Evolutionary conservation across 805 yeast species (phyloP), one percentile per base, ranked within the genome.

Genomic region (Hanseniaspora meyeri): DNA sequence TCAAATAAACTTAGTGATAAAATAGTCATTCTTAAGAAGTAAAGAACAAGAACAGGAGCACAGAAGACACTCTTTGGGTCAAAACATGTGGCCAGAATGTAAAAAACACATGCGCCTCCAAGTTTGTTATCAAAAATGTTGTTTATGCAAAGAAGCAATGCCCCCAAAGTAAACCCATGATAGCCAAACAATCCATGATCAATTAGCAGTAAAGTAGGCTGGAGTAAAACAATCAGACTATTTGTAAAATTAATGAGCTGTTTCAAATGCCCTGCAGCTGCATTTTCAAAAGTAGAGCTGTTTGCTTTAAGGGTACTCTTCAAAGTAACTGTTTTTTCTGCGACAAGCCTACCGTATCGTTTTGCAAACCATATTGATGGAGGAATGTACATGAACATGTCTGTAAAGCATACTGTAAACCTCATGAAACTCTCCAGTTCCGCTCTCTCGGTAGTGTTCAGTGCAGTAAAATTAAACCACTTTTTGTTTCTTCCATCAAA

Each of bases 181-280:
- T 81, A 91, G 70, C 95, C 98, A 71, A 93, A 93, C 70, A 93
- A 98, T 7, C 98, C 98, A 69, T 93, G 97, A 66, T 93, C 99
- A 49, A 93, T 82, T 57, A 93, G 74, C 46, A 86, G 76, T 59
- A 91, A 73, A 2, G 86, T 76, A 0, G 98, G 97, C 67, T 87
- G 95, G 66, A 83, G 80, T 37, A 93, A 67, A n/a, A 93, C 81
- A 1, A 53, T 53, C 2, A 53, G 7, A 19, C 57, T 39, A 32
- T 53, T 53, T 20, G 27, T 45, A 19, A 45, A 38, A 17, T 53
- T 42, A 3, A 39, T 39, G 12, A 53, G 20, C 24, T 53, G 57
- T 11, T 53, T 53, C n/a, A 53, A 10, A 17, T 89, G 81, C 1
- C 88, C 83, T 0, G 88, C 80, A 16, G 85, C 81, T 31, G 85